phyloP scores from a whole-genome alignment of 306 rosid species.

The Vicia villosa region DNA sequence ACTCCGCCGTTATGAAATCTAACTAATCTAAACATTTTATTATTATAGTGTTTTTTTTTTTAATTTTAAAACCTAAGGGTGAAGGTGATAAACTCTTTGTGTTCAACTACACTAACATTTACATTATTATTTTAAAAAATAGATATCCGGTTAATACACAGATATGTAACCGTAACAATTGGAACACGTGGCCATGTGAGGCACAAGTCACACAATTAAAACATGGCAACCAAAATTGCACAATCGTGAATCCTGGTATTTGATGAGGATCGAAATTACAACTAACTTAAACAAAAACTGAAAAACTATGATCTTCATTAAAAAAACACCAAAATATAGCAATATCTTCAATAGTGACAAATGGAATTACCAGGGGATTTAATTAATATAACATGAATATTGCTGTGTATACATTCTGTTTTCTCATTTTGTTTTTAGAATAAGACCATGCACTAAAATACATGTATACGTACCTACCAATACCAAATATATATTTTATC shows the following conservation, averaged over 20 bases:
- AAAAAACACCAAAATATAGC: background rate
- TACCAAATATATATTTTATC: too few relatives aligned
- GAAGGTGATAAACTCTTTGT: too few relatives aligned
- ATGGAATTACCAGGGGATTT: background rate
- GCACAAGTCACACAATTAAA: too few relatives aligned
- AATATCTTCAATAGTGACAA: background rate
- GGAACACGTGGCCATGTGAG: too few relatives aligned
- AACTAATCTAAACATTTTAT: too few relatives aligned
- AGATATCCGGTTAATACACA: too few relatives aligned
- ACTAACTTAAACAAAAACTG: background rate
- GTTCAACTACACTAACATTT: too few relatives aligned
- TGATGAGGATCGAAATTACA: background rate
- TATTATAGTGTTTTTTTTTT: too few relatives aligned
- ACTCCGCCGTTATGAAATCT: too few relatives aligned
- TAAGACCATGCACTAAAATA: background rate
- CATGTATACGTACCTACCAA: background rate
- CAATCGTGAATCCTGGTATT: background rate
- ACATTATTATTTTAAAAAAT: too few relatives aligned
- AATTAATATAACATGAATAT: background rate
- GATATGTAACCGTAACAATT: too few relatives aligned
- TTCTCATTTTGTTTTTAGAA: background rate
- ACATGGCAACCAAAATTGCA: background rate
- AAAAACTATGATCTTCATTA: background rate
- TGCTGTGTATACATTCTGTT: background rate
- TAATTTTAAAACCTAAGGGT: too few relatives aligned